phyloP scores from a whole-genome alignment of 176 grass and related monocot genomes.

The Chloris gayana region DNA sequence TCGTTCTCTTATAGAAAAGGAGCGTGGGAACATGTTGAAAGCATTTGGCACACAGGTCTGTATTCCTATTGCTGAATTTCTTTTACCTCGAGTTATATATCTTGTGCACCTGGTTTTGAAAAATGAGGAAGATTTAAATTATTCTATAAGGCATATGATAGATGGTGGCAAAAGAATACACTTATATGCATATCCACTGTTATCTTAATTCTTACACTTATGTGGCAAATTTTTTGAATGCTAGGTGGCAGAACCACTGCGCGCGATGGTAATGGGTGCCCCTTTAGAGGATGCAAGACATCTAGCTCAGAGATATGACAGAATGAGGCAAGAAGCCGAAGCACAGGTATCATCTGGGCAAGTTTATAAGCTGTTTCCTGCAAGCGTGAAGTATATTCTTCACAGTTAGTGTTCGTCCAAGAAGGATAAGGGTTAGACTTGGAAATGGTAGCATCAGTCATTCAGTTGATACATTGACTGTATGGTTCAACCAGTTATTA shows the following conservation, averaged over 20 bases:
- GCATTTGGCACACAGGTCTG: slow-evolving; percentile 85
- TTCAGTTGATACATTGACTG: slow-evolving; percentile 13
- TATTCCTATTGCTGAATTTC: slow-evolving; percentile 26
- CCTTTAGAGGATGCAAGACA: slow-evolving; percentile 96
- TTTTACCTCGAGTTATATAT: neutral
- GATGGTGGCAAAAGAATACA: neutral
- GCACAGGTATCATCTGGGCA: slow-evolving; percentile 60
- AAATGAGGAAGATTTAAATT: neutral
- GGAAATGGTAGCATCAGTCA: slow-evolving; percentile 14
- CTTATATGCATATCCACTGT: neutral
- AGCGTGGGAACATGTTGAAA: slow-evolving; percentile 75
- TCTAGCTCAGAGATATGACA: slow-evolving; percentile 93
- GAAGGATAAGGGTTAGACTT: slow-evolving; percentile 6
- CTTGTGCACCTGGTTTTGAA: neutral
- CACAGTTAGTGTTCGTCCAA: neutral
- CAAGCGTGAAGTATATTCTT: slow-evolving; percentile 3
- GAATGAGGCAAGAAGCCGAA: slow-evolving; percentile 94
- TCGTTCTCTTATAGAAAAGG: slow-evolving; percentile 73
- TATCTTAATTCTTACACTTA: slow-evolving; percentile 14
- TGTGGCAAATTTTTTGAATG: slow-evolving; percentile 25
- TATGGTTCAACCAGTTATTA: neutral
- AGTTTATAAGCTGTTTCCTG: neutral
- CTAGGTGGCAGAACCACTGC: slow-evolving; percentile 87
- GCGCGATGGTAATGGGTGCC: slow-evolving; percentile 95
- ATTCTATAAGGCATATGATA: neutral